Percentiles rank a stretch among this genome's conserved stretches.
These are phyloP conservation scores for Plasmodiophora brassicae DNA, from an alignment of 208 protist species.

Conservation along the genomic window DNA sequence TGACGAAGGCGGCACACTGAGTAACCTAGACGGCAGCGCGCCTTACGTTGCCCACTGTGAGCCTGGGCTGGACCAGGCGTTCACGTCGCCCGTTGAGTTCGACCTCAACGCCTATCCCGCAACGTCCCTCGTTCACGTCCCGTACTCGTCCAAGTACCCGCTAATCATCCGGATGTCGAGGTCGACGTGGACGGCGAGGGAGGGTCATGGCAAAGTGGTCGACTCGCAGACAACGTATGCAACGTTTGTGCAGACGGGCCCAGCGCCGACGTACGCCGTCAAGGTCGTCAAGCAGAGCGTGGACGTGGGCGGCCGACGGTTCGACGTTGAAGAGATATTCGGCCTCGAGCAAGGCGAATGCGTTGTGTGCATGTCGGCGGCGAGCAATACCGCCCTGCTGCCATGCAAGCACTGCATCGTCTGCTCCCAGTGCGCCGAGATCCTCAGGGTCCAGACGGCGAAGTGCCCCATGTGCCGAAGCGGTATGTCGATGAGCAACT, in stretches of 20 bases:
- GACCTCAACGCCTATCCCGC: neutral
- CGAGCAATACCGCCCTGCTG: constrained; percentile 27
- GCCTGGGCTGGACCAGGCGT: neutral
- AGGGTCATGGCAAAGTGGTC: neutral
- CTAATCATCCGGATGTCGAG: neutral
- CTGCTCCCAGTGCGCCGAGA: constrained; percentile 12
- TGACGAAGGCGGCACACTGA: neutral
- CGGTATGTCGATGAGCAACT: neutral
- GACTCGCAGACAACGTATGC: neutral
- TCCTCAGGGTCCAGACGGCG: neutral
- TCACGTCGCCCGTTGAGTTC: neutral
- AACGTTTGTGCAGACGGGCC: neutral
- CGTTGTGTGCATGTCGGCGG: constrained; percentile 30
- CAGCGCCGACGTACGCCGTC: neutral
- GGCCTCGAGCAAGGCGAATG: constrained; percentile 4
- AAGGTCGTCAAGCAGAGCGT: neutral
- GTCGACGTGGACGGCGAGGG: neutral
- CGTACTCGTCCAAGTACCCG: neutral
- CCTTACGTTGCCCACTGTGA: neutral
- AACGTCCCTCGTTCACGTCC: neutral
- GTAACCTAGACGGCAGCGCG: neutral
- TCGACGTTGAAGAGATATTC: constrained; percentile 14
- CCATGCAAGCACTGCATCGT: constrained; percentile 33
- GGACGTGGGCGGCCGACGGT: neutral
- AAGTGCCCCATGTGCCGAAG: constrained; percentile 31